Conservation (phyloP, 192 early-diverging fungal genomes). For the Umbelopsis vinacea region DNA sequence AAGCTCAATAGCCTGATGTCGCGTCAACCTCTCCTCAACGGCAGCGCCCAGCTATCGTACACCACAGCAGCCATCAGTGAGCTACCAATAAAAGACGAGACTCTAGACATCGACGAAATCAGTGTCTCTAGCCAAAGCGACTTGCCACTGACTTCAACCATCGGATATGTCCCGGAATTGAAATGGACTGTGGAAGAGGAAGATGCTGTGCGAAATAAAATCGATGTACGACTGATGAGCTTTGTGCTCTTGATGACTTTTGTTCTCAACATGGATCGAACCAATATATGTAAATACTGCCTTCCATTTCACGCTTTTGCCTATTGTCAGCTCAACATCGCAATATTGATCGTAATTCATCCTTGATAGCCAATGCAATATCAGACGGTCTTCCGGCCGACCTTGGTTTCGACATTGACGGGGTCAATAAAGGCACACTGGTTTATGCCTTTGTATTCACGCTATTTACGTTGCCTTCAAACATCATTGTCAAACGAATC, state of each 20-base stretch:
- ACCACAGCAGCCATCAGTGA: background rate
- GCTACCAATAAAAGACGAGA: background rate
- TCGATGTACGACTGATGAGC: conserved; percentile 14
- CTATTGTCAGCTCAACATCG: too few relatives aligned
- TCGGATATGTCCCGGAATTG: conserved; percentile 14
- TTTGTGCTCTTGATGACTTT: conserved; percentile 26
- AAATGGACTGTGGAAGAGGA: conserved; percentile 28
- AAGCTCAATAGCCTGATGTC: background rate
- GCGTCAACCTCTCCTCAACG: background rate
- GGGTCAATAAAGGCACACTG: conserved; percentile 46
- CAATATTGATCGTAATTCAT: background rate
- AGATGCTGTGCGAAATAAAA: background rate
- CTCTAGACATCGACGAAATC: background rate
- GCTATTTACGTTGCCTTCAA: conserved; percentile 51
- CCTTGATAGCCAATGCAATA: conserved; percentile 41
- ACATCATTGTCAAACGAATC: conserved; percentile 50
- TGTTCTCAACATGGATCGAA: conserved; percentile 29
- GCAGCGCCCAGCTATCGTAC: background rate
- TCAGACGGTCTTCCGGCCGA: conserved; percentile 51
- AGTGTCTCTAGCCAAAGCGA: background rate
- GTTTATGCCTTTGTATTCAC: conserved; percentile 46
- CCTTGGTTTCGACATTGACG: conserved; percentile 45
- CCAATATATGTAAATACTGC: conserved; percentile 20
- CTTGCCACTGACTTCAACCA: background rate
- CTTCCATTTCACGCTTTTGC: background rate